Conservation (phyloP, 2,329 filamentous ascomycete species). For the Ascochyta clinopodiicola region DNA sequence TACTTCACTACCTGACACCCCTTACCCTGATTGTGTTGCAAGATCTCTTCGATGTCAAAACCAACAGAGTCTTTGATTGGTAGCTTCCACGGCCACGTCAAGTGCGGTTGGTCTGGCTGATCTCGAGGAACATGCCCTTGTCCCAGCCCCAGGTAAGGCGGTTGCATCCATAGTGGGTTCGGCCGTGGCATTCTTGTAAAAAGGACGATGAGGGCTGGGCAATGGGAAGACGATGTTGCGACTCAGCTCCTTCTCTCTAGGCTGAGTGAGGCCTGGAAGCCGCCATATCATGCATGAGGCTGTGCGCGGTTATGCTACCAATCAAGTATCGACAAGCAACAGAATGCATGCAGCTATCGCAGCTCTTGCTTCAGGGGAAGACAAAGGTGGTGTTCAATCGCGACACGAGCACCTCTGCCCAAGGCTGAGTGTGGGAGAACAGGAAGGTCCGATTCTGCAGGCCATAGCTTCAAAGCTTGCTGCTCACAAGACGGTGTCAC, state of each 20-base stretch:
- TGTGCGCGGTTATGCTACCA: constrained; percentile 5
- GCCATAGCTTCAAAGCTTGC: not conserved
- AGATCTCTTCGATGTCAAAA: not conserved
- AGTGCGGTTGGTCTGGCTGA: not conserved
- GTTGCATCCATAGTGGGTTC: constrained; percentile 7
- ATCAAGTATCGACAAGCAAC: not conserved
- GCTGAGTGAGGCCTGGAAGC: not conserved
- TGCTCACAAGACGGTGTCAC: constrained; percentile 1
- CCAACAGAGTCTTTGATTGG: not conserved
- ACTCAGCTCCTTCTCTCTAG: not conserved
- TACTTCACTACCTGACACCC: constrained; percentile 8
- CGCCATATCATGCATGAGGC: not conserved
- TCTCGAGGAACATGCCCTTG: not conserved
- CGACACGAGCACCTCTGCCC: not conserved
- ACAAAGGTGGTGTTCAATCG: not conserved
- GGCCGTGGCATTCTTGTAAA: not conserved
- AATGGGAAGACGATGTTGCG: not conserved
- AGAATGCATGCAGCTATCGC: not conserved
- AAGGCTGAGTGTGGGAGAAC: not conserved
- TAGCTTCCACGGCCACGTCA: constrained; percentile 1
- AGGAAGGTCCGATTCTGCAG: not conserved
- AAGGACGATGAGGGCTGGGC: not conserved
- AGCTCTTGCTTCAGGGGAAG: not conserved
- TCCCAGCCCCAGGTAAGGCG: not conserved
- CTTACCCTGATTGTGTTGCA: not conserved